Evolutionary conservation across 148 eudicot genomes (phyloP), one percentile per base, ranked within the genome.

Genomic region (Rhododendron vialii): DNA sequence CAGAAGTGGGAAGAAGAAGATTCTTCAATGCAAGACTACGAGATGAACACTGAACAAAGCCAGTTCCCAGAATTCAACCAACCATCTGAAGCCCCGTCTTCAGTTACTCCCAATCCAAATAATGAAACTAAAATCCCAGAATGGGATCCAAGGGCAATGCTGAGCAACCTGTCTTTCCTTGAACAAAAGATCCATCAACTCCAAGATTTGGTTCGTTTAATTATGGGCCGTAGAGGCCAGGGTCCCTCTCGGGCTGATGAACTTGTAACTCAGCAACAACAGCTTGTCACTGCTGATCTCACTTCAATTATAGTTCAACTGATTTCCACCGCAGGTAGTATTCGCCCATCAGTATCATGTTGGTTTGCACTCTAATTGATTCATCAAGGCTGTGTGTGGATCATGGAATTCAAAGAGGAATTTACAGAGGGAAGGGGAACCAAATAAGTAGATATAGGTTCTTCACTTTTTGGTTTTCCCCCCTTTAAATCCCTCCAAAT

Each of bases 131-230:
- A 90, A 80, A 69, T 87, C 86, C 86, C 84, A 69, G 92, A 93
- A 67, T 96, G 97, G 96, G 98, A 96, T 89, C 96, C 98, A 30
- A 91, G 83, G 77, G 91, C 89, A 11, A 93, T 91, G 94, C 93
- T 96, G 30, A 92, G 71, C 87, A 95, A 93, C 87, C 98, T 96
- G 86, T 92, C 98, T 7, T 90, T 96, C 87, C 84, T 96, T 76
- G 99, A 96, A 85, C 91, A 95, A 50, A 96, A 96, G 87, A 93
- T 96, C 73, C 99, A 96, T 85, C 98, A 95, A 87, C 94, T 96
- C n/a, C 98, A 94, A 85, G 94, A 95, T 85, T 89, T 96, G 87
- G 93, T 96, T 33, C 93, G 92, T 75, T 45, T 93, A 84, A 91
- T 94, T 35, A 91, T 87, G 50, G 89, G 84, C 35, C 90, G 92